Evolutionary conservation across 2,329 filamentous ascomycete genomes (phyloP), one percentile per base, ranked within the genome.

Genomic region (Neoscytalidium dimidiatum): DNA sequence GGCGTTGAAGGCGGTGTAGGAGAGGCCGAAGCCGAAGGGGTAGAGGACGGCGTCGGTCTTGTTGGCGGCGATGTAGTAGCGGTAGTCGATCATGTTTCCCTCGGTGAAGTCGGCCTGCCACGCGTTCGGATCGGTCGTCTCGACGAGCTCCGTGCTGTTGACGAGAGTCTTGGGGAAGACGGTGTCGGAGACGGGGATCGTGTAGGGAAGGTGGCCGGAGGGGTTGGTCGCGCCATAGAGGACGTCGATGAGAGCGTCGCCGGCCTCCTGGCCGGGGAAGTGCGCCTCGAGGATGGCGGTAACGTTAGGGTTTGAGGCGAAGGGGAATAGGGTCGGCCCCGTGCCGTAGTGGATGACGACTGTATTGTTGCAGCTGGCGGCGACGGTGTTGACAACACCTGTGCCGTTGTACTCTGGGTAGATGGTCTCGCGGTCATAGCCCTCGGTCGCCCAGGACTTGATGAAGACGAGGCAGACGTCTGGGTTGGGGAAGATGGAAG

Each of bases 381-480:
- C 79, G 5, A 83, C 79, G 0, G 75, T 74, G 57, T 67, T 31
- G 26, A 67, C 56, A 29, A 67, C 48, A 7, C 51, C 66, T 3
- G 60, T 64, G 61, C 62, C 72, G 66, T 83, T 74, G 75, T 78
- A 82, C 68, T 82, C 79, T 14, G 76, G 71, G 23, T 73, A 69
- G 7, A 83, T 71, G 7, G 72, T 70, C 4, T 65, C 64, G 28
- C 82, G 76, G 67, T 84, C 82, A 19, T 67, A 72, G 53, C 77
- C 80, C 70, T 84, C 82, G 3, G 75, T 73, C 0, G 81, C 81
- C 74, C 75, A 83, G 11, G 72, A 84, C 83, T 88, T 88, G 65
- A 88, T 77, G 74, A 88, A 85, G 33, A 88, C 85, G 21, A 88
- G 77, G 73, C 69, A 81, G 13, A 86, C 83, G 8, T 82, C 78